Evolutionary conservation across 2,329 filamentous ascomycete species (phyloP), one percentile per base, ranked within the genome.

Genomic region (Colletotrichum caudatum): DNA sequence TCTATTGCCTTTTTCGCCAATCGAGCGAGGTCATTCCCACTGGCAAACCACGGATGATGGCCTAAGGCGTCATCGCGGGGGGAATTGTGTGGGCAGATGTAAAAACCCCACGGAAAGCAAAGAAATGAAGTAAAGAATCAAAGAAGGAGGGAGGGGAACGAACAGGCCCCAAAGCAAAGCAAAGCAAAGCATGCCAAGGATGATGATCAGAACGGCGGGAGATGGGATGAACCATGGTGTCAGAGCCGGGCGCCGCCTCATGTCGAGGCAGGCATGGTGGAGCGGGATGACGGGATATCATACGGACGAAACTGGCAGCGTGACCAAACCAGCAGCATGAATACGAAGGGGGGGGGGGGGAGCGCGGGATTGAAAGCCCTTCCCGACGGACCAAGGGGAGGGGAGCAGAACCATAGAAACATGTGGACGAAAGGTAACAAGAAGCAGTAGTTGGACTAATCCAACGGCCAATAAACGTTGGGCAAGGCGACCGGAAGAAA

Each of bases 151-250:
- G 7, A 3, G n/a, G 5, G 8, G 11, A 8, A 37, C 18, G 11
- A 37, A 18, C 29, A 12, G 6, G 41, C 23, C 37, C n/a, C 18
- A n/a, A 8, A 56, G 33, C 29, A n/a, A 3, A 56, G 33, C 18
- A n/a, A 8, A 56, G 33, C 29, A n/a, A 3, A 56, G 33, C 41
- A 53, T 58, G 35, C 29, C 66, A 44, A 48, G 29, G 51, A 16
- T 68, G 12, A 58, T 39, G 51, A 8, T 18, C 44, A n/a, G n/a
- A n/a, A n/a, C 18, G 61, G 63, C 8, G 41, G 44, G 29, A 62
- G 39, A 61, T 57, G 29, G 44, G 58, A 63, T 71, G 57, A 71
- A 68, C 68, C 68, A 63, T 46, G 56, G 60, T 41, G 41, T 64
- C 64, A 68, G 37, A 44, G 33, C 59, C 64, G 20, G 44, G 39